phyloP scores from a whole-genome alignment of 2,329 filamentous ascomycete genomes.

The Colletotrichum trifolii region DNA sequence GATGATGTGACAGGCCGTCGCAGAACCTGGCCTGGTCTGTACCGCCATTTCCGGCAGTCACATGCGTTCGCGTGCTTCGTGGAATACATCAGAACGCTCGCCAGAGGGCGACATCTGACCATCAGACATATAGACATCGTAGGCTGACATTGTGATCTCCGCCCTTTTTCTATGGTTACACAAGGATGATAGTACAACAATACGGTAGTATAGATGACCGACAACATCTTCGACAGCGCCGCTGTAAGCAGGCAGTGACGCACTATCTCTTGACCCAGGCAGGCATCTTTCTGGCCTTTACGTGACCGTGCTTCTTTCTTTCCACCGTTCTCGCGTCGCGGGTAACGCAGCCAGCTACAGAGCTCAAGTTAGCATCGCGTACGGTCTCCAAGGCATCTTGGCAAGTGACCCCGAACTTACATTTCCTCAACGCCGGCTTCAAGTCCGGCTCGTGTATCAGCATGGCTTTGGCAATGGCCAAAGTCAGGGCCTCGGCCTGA shows the following conservation, averaged over 20 bases:
- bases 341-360: conserved; percentile 87
- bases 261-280: conserved; percentile 90
- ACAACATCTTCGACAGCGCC: background rate
- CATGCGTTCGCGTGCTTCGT: background rate
- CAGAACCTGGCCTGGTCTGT: background rate
- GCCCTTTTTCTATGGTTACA: conserved; percentile 37
- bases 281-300: conserved; percentile 98
- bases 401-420: conserved; percentile 64
- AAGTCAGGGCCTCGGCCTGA: conserved; percentile 92
- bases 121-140: conserved; percentile 22
- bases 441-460: conserved; percentile 91
- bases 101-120: background rate
- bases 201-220: background rate
- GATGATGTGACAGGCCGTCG: background rate
- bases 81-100: background rate
- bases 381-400: background rate
- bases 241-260: conserved; percentile 16
- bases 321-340: conserved; percentile 93
- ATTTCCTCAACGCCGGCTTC: conserved; percentile 87
- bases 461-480: conserved; percentile 89
- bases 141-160: conserved; percentile 32
- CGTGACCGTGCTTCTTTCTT: conserved; percentile 95
- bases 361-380: conserved; percentile 54
- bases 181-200: conserved; percentile 4
- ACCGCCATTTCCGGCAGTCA: conserved; percentile 2